Conservation (phyloP, 202 grass and related monocot genomes). For the Bolboschoenoplectus hybrid region DNA sequence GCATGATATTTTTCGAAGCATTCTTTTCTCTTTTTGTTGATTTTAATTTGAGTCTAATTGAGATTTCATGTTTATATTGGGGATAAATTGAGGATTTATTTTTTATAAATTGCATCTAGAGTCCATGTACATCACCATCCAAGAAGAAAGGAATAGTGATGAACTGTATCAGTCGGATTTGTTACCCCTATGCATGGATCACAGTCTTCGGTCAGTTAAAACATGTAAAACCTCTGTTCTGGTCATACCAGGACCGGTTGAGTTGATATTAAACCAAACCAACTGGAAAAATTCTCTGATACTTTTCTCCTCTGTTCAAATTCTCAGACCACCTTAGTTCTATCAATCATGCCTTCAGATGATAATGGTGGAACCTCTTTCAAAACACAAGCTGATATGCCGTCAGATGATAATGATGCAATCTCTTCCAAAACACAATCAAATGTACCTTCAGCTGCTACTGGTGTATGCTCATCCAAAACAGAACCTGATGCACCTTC, state of each 20-base stretch:
- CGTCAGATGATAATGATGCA: not conserved
- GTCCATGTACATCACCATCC: not conserved
- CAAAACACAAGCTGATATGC: not conserved
- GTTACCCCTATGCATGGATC: not conserved
- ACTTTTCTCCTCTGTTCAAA: conserved; percentile 16
- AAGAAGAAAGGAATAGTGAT: not conserved
- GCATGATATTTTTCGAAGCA: not conserved
- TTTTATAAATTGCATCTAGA: not conserved
- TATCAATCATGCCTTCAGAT: conserved; percentile 28
- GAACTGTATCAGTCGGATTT: not conserved
- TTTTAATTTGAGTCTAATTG: conserved; percentile 1
- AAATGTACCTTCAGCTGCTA: conserved; percentile 32
- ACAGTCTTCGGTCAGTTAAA: not conserved
- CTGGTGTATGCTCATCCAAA: not conserved
- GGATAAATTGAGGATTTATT: not conserved
- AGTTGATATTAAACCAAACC: not conserved
- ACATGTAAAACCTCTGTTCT: not conserved
- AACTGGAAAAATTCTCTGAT: not conserved
- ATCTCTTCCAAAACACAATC: conserved; percentile 7
- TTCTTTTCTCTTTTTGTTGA: not conserved
- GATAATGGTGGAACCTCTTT: not conserved
- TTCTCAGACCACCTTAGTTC: not conserved
- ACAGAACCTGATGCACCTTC: conserved; percentile 1
- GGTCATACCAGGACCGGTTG: not conserved
- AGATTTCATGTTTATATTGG: not conserved